Percentiles rank a stretch among this genome's conserved stretches.
Evolutionary conservation across 441 rosid species (phyloP).

Genomic region (Erodium chrysanthum): DNA sequence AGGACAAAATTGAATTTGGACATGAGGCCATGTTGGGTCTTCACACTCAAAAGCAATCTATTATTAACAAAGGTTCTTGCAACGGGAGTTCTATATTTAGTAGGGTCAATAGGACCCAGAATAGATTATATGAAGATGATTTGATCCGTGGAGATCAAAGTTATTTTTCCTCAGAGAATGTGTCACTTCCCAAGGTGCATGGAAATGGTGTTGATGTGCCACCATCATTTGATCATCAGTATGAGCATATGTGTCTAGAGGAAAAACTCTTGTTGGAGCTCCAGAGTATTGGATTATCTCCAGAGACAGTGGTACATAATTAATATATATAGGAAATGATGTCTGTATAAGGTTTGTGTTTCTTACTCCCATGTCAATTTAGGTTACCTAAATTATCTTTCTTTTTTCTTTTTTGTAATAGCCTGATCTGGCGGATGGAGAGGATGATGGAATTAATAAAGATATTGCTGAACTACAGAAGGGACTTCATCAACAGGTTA

Average conservation of each 20-base stretch:
- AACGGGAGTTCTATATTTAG: conserved; percentile 52
- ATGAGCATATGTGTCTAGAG: conserved; percentile 64
- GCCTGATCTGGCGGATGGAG: conserved; percentile 91
- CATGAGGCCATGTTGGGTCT: conserved; percentile 54
- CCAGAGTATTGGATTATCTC: conserved; percentile 72
- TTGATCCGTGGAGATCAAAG: conserved; percentile 52
- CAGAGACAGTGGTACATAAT: conserved; percentile 65
- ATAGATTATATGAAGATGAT: conserved; percentile 18
- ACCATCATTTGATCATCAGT: conserved; percentile 41
- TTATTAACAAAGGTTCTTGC: conserved; percentile 46
- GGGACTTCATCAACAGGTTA: conserved; percentile 60
- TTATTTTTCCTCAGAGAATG: conserved; percentile 42
- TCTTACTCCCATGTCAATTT: neutral
- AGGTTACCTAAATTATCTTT: neutral
- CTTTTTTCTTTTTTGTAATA: conserved; percentile 21
- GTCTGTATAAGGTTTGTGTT: conserved; percentile 1
- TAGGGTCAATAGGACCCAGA: conserved; percentile 39
- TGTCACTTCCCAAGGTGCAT: conserved; percentile 26
- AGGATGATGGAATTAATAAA: conserved; percentile 49
- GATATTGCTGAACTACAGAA: conserved; percentile 59
- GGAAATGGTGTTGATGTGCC: conserved; percentile 36
- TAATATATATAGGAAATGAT: conserved; percentile 3
- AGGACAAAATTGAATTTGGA: conserved; percentile 71
- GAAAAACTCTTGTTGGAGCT: conserved; percentile 71
- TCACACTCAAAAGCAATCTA: conserved; percentile 48